Conservation (phyloP, 2,329 filamentous ascomycete genomes). For the Beauveria medogensis region DNA sequence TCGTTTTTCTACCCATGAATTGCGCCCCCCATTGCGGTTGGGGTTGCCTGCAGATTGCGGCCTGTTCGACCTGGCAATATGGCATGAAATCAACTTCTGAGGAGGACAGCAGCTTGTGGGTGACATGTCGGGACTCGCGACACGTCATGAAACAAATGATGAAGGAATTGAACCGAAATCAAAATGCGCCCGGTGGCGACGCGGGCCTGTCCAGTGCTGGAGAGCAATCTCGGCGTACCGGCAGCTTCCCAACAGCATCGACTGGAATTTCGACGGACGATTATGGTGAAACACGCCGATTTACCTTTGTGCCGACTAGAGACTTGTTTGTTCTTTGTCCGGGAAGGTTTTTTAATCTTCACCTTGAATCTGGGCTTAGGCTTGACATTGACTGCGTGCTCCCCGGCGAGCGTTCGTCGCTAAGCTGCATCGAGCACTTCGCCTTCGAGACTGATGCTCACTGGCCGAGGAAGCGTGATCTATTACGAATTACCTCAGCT, state of each 20-base stretch:
- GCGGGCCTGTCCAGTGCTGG: not conserved
- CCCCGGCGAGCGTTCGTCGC: not conserved
- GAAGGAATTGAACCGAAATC: no score
- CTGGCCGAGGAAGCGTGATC: no score
- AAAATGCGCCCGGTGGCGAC: not conserved
- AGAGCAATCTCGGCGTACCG: not conserved
- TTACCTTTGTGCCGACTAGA: not conserved
- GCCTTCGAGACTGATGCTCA: no score
- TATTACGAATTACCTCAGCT: fast-evolving
- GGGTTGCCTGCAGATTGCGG: not conserved
- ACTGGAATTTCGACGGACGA: not conserved
- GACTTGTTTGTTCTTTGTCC: not conserved
- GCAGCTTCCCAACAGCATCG: not conserved
- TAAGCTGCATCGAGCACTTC: not conserved
- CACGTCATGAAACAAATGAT: not conserved
- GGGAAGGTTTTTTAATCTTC: no score
- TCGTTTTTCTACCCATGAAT: no score
- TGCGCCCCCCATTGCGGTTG: not conserved
- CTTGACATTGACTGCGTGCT: no score
- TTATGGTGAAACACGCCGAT: not conserved
- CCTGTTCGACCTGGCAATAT: not conserved
- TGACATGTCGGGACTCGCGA: not conserved
- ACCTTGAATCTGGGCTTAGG: not conserved
- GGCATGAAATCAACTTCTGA: not conserved
- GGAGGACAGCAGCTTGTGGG: not conserved